Conservation (phyloP, 73 alveolate genomes). For the Uronychia setigera region DNA sequence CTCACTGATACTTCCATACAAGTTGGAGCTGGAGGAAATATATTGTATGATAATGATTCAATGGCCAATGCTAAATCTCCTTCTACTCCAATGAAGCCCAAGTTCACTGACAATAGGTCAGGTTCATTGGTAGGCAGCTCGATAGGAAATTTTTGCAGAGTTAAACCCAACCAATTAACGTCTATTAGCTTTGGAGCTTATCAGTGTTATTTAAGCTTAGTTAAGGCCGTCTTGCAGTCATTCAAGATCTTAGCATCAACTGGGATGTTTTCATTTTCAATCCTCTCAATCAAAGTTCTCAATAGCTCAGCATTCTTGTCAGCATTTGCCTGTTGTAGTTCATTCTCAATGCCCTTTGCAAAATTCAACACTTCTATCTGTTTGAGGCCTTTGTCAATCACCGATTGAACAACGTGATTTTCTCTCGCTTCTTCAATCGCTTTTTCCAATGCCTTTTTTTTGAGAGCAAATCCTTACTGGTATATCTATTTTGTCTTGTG, state of each 20-base stretch:
- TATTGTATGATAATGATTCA: too few relatives aligned
- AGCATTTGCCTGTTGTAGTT: slow-evolving; percentile 47
- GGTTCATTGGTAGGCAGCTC: too few relatives aligned
- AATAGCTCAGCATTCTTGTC: slow-evolving; percentile 56
- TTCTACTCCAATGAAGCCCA: background rate
- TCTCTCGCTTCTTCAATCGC: slow-evolving; percentile 67
- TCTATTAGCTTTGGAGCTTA: background rate
- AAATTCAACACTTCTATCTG: slow-evolving; percentile 45
- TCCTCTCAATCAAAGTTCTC: slow-evolving; percentile 51
- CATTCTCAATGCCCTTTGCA: slow-evolving; percentile 58
- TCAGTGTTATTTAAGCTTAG: slow-evolving; percentile 62
- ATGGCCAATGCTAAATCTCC: too few relatives aligned
- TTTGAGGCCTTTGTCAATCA: slow-evolving; percentile 50
- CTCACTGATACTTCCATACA: too few relatives aligned
- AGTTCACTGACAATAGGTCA: background rate
- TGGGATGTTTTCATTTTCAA: slow-evolving; percentile 50
- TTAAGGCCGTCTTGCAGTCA: slow-evolving; percentile 50
- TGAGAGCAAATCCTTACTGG: background rate
- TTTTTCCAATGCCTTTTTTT: slow-evolving; percentile 10
- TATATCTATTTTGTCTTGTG: slow-evolving; percentile 57
- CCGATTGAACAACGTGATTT: slow-evolving; percentile 35
- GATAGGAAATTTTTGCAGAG: too few relatives aligned
- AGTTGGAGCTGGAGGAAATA: too few relatives aligned
- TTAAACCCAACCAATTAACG: background rate
- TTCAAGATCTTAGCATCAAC: slow-evolving; percentile 56